These are phyloP conservation scores for Pugionium dolabratum DNA, from an alignment of 345 rosid genomes.

Conservation along the genomic window DNA sequence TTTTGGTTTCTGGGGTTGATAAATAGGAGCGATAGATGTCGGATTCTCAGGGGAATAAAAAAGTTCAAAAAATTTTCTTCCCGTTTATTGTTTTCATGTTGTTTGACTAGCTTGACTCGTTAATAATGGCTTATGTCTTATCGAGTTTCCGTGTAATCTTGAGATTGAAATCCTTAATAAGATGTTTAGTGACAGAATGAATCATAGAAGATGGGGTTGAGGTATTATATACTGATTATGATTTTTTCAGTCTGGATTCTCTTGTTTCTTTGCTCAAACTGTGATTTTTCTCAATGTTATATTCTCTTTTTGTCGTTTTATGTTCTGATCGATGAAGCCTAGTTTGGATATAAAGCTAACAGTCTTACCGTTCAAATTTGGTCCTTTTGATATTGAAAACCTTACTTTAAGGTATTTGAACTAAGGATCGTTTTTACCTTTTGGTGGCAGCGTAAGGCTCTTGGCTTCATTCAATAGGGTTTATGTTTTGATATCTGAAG, in stretches of 20 bases:
- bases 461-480: slow-evolving; percentile 1
- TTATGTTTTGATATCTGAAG: no score
- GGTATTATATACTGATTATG: not conserved
- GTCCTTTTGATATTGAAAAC: slow-evolving; percentile 13
- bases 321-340: slow-evolving; percentile 2
- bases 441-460: not conserved
- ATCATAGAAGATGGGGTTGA: not conserved
- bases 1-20: slow-evolving; percentile 9
- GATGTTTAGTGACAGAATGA: not conserved
- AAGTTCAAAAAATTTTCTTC: not conserved
- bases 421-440: not conserved
- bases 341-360: not conserved
- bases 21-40: not conserved
- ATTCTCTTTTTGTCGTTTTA: not conserved
- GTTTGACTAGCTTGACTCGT: not conserved
- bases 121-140: not conserved
- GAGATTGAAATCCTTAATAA: not conserved
- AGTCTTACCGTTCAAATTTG: slow-evolving; percentile 11
- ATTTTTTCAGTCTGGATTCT: not conserved
- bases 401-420: slow-evolving; percentile 1
- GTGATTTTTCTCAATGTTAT: not conserved
- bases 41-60: not conserved
- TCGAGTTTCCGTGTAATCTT: not conserved
- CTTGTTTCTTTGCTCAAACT: slow-evolving; percentile 11
- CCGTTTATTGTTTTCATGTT: not conserved